Base-by-base conservation (phyloP, 345 rosid genomes). In the Psidium friedrichsthalianum region DNA sequence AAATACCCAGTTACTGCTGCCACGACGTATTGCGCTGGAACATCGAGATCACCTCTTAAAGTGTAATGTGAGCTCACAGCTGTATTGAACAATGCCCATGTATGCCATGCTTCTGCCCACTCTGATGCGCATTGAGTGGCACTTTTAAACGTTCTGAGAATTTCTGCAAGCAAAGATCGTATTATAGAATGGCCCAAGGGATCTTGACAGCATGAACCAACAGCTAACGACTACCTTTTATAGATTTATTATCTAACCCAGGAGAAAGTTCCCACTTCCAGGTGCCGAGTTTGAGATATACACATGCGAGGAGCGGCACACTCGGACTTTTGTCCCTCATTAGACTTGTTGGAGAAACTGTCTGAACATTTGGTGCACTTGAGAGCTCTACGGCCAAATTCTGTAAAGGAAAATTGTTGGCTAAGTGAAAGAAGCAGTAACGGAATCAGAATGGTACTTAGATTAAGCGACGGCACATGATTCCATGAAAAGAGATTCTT, bases 51-150 rank as follows among this genome's bases (percentile, higher is more conserved):
- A 74, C 98, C 94, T 91, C 91, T 92, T 80, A 91, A 61, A 18
- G 74, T 94, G 85, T 96, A 97, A 88, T 96, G 96, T 80, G 99
- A 95, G 98, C 96, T 96, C 84, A 95, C 99, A 82, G 97, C 98
- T 22, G 99, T 97, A 88, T 96, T 97, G 90, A 97, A 97, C 90
- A 95, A 91, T 64, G 99, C 99, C 99, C 99, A 97, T 52, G 90
- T 90, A 83, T 97, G 99, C 99, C 99, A 97, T 90, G 98, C 96
- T 88, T 95, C 96, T 82, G 94, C 94, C 99, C 99, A 95, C 88
- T 95, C 91, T 82, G 93, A 82, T 24, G 98, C 98, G 85, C 88
- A 96, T 49, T 89, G 94, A 51, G 99, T 96, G 86, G 99, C 96
- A 86, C 91, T 94, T 90, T 92, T 87, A 89, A 95, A 95, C 11